Base-by-base conservation (phyloP, 257 asterid genomes). In the Plantago elongata region DNA sequence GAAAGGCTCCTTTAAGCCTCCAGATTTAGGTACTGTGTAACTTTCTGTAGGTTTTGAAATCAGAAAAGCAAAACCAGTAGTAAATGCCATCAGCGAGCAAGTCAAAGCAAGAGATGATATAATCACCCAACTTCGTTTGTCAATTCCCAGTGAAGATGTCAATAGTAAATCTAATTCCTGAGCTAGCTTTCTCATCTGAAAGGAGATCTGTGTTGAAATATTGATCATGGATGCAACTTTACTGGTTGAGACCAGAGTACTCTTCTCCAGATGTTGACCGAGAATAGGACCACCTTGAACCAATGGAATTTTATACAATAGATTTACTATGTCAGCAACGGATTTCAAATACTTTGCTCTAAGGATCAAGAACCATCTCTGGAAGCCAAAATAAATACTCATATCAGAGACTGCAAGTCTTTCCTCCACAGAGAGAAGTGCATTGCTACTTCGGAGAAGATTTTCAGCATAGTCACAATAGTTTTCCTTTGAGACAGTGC, bases 1-100 rank as follows among this genome's bases (percentile, higher is more conserved):
- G 54, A 79, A 60, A 63, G 72, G 56, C 66, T 71, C 83, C 57
- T 70, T 62, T 4, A 72, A 48, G 13, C 68, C 66, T 60, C 74
- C 75, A 49, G 61, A 64, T 69, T 55, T 54, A 48, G 37, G 61
- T 49, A 13, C 64, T 10, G 45, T 63, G 61, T 16, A 18, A 56
- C 64, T 65, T 74, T 62, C 77, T 45, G 81, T 73, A 69, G 60
- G 49, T 74, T 65, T 65, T 15, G 86, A 81, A 18, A 75, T 61
- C 65, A 68, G 60, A 66, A 79, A 76, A 45, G 83, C 74, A 62
- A 80, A 83, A 64, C 85, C 92, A 43, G 82, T 71, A 76, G 84
- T 65, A 58, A 92, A 92, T 66, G 99, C 97, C 84, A 92, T 61
- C 30, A 89, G 58, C 10, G 97, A 92, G 77, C 97, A 92, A 77